A percentile compares a stretch with the other conserved stretches of the same genome.
phyloP scores from a whole-genome alignment of 345 rosid species.

The Gossypium longicalyx region DNA sequence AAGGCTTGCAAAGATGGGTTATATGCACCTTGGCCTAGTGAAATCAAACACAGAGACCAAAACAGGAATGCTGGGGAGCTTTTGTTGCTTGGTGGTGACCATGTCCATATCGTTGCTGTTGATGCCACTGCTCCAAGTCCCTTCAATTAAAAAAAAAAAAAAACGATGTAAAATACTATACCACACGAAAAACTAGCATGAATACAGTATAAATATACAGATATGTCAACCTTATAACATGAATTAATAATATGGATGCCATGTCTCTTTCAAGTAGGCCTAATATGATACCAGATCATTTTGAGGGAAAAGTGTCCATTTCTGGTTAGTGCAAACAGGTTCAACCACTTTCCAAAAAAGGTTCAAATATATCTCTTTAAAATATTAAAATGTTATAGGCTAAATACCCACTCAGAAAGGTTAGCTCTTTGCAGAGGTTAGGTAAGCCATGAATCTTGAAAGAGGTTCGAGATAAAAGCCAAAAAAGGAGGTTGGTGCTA shows the following conservation, averaged over 20 bases:
- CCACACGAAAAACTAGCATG: too few relatives aligned
- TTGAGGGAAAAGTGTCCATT: neutral
- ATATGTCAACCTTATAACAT: too few relatives aligned
- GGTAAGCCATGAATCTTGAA: neutral
- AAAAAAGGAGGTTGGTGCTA: neutral
- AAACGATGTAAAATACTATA: neutral
- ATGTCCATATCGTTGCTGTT: slow-evolving; percentile 56
- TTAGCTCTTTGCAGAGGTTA: neutral
- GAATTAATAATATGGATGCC: too few relatives aligned
- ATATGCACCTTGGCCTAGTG: slow-evolving; percentile 76
- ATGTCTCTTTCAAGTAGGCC: neutral
- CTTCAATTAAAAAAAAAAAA: slow-evolving; percentile 27
- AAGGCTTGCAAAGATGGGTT: slow-evolving; percentile 93
- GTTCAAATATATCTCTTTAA: neutral
- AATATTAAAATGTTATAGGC: neutral
- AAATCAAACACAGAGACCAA: slow-evolving; percentile 66
- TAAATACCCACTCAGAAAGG: too few relatives aligned
- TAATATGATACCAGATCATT: neutral
- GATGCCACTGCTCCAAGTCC: slow-evolving; percentile 80
- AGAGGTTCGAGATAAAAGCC: neutral
- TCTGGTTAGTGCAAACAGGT: neutral
- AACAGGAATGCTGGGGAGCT: slow-evolving; percentile 54
- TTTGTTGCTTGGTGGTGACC: slow-evolving; percentile 36
- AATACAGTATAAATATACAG: too few relatives aligned
- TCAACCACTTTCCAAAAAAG: neutral